phyloP scores from a whole-genome alignment of 768 basidiomycete genomes.

The Tephrocybe sp. region DNA sequence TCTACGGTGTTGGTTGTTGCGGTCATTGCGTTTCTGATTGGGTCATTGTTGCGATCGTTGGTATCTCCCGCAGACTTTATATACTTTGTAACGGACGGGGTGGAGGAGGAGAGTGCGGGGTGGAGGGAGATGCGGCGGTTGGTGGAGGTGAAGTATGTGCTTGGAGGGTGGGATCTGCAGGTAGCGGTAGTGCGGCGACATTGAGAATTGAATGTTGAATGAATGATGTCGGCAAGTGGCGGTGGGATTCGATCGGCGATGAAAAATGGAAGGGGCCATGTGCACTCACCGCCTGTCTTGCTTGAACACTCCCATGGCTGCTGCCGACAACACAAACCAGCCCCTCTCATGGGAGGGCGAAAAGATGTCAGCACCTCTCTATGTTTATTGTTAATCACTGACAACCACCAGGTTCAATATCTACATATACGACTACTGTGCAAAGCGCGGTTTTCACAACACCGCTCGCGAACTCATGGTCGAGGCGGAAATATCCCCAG shows the following conservation, averaged over 20 bases:
- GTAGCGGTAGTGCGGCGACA: slow-evolving; percentile 80
- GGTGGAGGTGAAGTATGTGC: slow-evolving; percentile 76
- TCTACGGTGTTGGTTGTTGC: slow-evolving; percentile 72
- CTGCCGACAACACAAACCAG: slow-evolving; percentile 22
- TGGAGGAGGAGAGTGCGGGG: slow-evolving; percentile 54
- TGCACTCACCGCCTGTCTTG: slow-evolving; percentile 16
- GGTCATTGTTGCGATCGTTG: slow-evolving; percentile 84
- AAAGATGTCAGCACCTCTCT: slow-evolving; percentile 57
- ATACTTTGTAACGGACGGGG: slow-evolving; percentile 62
- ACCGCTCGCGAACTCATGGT: slow-evolving; percentile 63
- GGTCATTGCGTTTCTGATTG: slow-evolving; percentile 87
- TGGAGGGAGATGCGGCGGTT: slow-evolving; percentile 88
- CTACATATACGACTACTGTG: slow-evolving; percentile 85
- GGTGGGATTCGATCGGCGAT: slow-evolving; percentile 31
- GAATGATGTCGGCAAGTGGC: slow-evolving; percentile 22
- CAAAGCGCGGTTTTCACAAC: slow-evolving; percentile 72
- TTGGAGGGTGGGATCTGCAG: slow-evolving; percentile 87
- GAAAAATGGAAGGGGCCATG: slow-evolving; percentile 31
- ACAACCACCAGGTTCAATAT: slow-evolving; percentile 93
- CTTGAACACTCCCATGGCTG: slow-evolving; percentile 25
- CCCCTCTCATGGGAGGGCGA: slow-evolving; percentile 77
- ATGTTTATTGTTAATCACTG: neutral
- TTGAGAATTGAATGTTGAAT: slow-evolving; percentile 24
- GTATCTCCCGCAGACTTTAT: slow-evolving; percentile 91
- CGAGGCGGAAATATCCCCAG: slow-evolving; percentile 65